These are phyloP conservation scores for Fusarium avenaceum DNA, from an alignment of 2,329 filamentous ascomycete genomes.

Conservation along the genomic window DNA sequence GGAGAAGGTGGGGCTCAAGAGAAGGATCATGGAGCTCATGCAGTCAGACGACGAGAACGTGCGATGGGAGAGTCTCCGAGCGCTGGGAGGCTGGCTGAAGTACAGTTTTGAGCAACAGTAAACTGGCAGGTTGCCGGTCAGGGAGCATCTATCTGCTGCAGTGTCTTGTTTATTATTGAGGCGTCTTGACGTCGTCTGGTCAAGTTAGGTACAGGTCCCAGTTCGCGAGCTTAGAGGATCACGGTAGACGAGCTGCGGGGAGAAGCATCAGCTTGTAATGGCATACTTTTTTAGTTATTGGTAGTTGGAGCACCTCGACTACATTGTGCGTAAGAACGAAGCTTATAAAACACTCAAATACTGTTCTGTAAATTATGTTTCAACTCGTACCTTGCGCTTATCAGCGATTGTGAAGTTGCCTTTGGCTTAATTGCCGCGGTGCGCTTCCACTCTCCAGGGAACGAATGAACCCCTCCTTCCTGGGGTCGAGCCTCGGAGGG, in stretches of 20 bases:
- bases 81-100: slow-evolving; percentile 77
- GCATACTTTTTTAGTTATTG: slow-evolving; percentile 49
- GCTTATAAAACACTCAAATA: slow-evolving; percentile 9
- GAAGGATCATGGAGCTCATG: slow-evolving; percentile 93
- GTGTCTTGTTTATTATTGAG: slow-evolving; percentile 44
- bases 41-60: slow-evolving; percentile 88
- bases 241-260: slow-evolving; percentile 46
- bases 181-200: slow-evolving; percentile 39
- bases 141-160: slow-evolving; percentile 31
- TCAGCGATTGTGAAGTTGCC: background rate
- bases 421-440: slow-evolving; percentile 17
- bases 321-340: slow-evolving; percentile 40
- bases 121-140: slow-evolving; percentile 16
- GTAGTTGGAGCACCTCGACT: slow-evolving; percentile 39
- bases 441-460: slow-evolving; percentile 4
- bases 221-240: slow-evolving; percentile 41
- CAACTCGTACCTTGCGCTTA: background rate
- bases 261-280: slow-evolving; percentile 50
- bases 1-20: slow-evolving; percentile 88
- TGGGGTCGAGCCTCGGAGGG: slow-evolving; percentile 38
- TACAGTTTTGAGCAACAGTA: slow-evolving; percentile 69
- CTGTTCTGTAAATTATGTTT: background rate
- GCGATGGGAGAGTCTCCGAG: slow-evolving; percentile 91
- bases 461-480: background rate
- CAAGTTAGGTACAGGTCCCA: slow-evolving; percentile 25